phyloP scores from a whole-genome alignment of 2,329 filamentous ascomycete genomes.

The Aspergillus sp. region DNA sequence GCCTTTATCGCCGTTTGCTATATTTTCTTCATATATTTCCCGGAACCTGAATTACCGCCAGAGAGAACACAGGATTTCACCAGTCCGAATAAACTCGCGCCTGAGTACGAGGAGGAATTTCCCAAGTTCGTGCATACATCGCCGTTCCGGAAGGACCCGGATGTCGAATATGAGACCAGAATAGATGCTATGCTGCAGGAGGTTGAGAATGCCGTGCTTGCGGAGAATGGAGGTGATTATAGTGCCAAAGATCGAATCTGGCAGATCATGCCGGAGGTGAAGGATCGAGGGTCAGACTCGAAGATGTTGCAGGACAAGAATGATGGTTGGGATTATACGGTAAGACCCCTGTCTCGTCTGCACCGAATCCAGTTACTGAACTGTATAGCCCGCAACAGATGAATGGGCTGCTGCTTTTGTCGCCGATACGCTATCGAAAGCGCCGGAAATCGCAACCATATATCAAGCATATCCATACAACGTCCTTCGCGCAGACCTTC shows the following conservation, averaged over 20 bases:
- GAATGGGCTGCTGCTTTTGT: conserved; percentile 22
- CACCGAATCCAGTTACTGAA: neutral
- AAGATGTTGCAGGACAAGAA: conserved; percentile 21
- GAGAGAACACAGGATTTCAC: conserved; percentile 2
- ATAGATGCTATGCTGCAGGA: conserved; percentile 15
- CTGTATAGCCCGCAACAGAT: conserved; percentile 19
- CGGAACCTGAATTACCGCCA: neutral
- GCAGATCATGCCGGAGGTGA: conserved; percentile 24
- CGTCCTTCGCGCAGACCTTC: conserved; percentile 45
- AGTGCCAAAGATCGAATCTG: conserved; percentile 18
- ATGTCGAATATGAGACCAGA: conserved; percentile 21
- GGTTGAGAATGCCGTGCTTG: conserved; percentile 14
- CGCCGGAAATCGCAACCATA: conserved; percentile 20
- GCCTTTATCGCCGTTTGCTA: neutral
- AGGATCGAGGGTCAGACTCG: conserved; percentile 19
- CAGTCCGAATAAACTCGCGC: conserved; percentile 5
- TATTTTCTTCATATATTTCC: neutral
- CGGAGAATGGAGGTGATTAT: conserved; percentile 5
- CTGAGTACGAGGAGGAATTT: conserved; percentile 10
- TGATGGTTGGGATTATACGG: conserved; percentile 21
- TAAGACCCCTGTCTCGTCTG: conserved; percentile 5
- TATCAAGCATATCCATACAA: conserved; percentile 37
- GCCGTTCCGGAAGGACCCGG: conserved; percentile 20
- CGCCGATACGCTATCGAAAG: conserved; percentile 13
- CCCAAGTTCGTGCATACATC: conserved; percentile 24